Evolutionary conservation across 148 eudicot genomes (phyloP), one percentile per base, ranked within the genome.

Genomic region (Dianthus caryophyllus): DNA sequence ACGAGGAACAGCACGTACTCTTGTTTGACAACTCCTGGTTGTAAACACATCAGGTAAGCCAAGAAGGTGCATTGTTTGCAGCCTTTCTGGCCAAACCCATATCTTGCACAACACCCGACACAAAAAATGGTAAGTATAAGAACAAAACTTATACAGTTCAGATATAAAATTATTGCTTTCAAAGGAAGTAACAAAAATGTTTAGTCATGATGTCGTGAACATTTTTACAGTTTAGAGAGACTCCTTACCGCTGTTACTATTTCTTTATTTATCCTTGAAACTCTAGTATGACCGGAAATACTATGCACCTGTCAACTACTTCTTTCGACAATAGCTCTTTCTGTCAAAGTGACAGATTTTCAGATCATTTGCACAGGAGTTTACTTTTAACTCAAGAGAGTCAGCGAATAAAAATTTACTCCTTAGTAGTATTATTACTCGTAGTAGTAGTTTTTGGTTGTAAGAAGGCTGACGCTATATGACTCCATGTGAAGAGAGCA

Each of bases 51-150:
- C 85, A 33, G 81, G 85, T 62, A 74, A 74, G 41, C 88, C 95
- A 27, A 88, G 88, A 57, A 88, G 76, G 79, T 88, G 94, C 93
- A 90, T 82, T 3, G 76, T 85, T 71, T 82, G 94, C 68, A 90
- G 72, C 54, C 97, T 77, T 73, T 90, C 94, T 17, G 94, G 97
- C 97, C 97, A 90, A 29, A 90, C 97, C 83, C 94, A 90, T 38
- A 90, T 87, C 97, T 90, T 76, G 5, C 46, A 65, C 6, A 43
- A 49, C 26, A 0, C 26, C 8, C 46, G 25, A 36, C 10, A 59
- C 11, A 41, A 65, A 36, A 9, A 51, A 0, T 65, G 30, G 1
- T n/a, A 49, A 49, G 43, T n/a, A 14, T 26, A 65, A 36, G 64
- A 60, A 59, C 31, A 43, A 59, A 14, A 36, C n/a, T n/a, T n/a